These are phyloP conservation scores for Daldinia sp. DNA, from an alignment of 2,329 filamentous ascomycete genomes.

Conservation along the genomic window DNA sequence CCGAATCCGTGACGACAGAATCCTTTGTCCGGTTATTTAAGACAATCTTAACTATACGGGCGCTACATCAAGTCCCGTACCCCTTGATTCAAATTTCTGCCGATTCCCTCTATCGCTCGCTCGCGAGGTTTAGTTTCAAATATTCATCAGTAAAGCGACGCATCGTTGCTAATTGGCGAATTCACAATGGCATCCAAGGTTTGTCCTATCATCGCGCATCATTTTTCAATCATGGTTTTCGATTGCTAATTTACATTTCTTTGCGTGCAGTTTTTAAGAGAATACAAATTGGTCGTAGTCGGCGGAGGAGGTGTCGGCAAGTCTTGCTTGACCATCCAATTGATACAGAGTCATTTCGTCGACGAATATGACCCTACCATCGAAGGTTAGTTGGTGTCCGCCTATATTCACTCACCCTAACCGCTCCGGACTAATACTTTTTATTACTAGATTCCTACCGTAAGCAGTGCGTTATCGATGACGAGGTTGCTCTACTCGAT, in stretches of 20 bases:
- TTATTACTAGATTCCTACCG: slow-evolving; percentile 85
- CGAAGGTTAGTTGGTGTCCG: slow-evolving; percentile 73
- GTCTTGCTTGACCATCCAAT: slow-evolving; percentile 98
- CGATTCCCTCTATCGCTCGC: slow-evolving; percentile 3
- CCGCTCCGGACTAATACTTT: slow-evolving; percentile 34
- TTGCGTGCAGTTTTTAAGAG: slow-evolving; percentile 74
- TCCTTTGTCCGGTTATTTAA: slow-evolving; percentile 26
- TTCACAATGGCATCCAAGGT: slow-evolving; percentile 54
- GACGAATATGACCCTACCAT: slow-evolving; percentile 99
- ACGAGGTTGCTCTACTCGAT: slow-evolving; percentile 96
- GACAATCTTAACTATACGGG: slow-evolving; percentile 21
- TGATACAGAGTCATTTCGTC: slow-evolving; percentile 95
- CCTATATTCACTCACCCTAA: background rate
- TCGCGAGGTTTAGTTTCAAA: slow-evolving; percentile 18
- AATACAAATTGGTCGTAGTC: slow-evolving; percentile 96
- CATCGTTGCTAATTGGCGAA: slow-evolving; percentile 34
- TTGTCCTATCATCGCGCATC: slow-evolving; percentile 31
- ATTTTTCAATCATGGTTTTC: background rate
- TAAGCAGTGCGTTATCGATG: slow-evolving; percentile 99
- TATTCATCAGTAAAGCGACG: slow-evolving; percentile 21
- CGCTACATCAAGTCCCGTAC: slow-evolving; percentile 10
- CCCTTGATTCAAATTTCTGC: slow-evolving; percentile 12
- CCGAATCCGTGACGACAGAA: slow-evolving; percentile 20
- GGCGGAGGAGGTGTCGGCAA: slow-evolving; percentile 98
- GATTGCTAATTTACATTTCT: slow-evolving; percentile 35